phyloP scores from a whole-genome alignment of 257 asterid genomes.

The Petunia secreta region DNA sequence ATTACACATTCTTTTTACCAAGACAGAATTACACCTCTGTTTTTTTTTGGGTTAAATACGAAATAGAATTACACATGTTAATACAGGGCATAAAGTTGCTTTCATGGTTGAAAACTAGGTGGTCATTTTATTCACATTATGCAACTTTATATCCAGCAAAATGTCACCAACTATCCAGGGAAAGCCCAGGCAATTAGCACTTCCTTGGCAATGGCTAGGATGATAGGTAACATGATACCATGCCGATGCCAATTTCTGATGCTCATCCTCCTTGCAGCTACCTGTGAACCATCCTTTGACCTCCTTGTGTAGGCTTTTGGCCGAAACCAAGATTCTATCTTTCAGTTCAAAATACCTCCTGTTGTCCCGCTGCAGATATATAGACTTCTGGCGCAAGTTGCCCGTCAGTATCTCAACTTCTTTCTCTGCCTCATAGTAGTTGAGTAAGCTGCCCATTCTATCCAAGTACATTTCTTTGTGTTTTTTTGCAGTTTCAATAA shows the following conservation, averaged over 20 bases:
- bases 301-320: slow-evolving; percentile 72
- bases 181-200: slow-evolving; percentile 73
- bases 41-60: too few species aligned
- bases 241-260: slow-evolving; percentile 72
- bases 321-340: slow-evolving; percentile 75
- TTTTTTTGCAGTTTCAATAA: slow-evolving; percentile 49
- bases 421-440: slow-evolving; percentile 67
- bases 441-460: slow-evolving; percentile 50
- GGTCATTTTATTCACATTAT: slow-evolving; percentile 23
- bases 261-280: slow-evolving; percentile 44
- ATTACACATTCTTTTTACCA: not conserved
- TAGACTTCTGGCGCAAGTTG: slow-evolving; percentile 56
- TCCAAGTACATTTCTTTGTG: slow-evolving; percentile 75
- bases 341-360: slow-evolving; percentile 77
- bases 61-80: not conserved
- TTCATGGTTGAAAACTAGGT: not conserved
- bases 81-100: not conserved
- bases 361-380: slow-evolving; percentile 73
- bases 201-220: slow-evolving; percentile 45
- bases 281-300: slow-evolving; percentile 67
- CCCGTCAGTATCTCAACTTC: slow-evolving; percentile 92
- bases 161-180: slow-evolving; percentile 86
- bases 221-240: slow-evolving; percentile 88
- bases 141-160: slow-evolving; percentile 62
- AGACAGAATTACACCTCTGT: not conserved